phyloP scores from a whole-genome alignment of 345 rosid species.

The Syzygium jambos region DNA sequence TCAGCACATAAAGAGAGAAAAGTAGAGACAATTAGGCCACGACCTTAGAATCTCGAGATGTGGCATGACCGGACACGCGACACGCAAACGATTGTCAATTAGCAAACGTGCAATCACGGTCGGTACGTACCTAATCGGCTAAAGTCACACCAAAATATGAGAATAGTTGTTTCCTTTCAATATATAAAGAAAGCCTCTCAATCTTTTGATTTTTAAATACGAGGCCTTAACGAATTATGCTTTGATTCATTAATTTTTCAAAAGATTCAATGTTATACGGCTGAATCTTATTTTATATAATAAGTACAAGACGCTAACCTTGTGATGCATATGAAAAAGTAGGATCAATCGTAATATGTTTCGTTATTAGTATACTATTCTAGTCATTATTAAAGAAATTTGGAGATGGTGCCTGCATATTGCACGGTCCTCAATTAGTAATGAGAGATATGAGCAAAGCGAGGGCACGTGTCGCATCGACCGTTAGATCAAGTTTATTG shows the following conservation, averaged over 20 bases:
- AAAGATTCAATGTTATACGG: neutral
- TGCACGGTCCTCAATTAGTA: neutral
- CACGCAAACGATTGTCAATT: neutral
- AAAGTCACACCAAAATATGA: neutral
- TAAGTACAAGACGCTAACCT: neutral
- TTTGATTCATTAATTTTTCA: neutral
- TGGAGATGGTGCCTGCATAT: neutral
- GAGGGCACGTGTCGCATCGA: neutral
- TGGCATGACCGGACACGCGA: neutral
- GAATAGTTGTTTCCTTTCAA: neutral
- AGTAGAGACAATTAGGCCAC: accelerated
- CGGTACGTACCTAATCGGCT: neutral
- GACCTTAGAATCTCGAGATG: neutral
- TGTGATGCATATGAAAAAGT: neutral
- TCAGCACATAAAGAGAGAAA: neutral
- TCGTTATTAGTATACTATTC: neutral
- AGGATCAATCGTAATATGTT: neutral
- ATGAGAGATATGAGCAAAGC: neutral
- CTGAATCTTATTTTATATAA: neutral
- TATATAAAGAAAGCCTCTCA: neutral
- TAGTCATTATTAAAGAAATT: neutral
- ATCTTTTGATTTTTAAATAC: neutral
- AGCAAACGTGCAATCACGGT: neutral
- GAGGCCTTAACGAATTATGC: neutral
- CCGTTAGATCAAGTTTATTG: neutral